Percentiles rank a stretch among this genome's conserved stretches.
phyloP scores from a whole-genome alignment of 192 early-diverging fungal species.

The Podila horticola region DNA sequence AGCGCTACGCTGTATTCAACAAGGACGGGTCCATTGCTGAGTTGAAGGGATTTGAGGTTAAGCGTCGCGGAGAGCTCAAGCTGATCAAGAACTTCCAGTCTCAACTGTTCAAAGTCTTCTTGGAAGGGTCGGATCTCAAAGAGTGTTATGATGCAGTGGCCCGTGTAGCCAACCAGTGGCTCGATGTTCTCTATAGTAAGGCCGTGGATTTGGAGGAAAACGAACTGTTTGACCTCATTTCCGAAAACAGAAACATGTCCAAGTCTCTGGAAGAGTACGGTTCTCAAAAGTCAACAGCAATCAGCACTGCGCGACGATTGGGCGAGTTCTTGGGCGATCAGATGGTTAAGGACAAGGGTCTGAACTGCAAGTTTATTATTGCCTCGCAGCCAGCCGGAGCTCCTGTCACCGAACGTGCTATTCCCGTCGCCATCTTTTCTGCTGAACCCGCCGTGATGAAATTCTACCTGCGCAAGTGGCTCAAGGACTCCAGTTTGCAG shows the following conservation, averaged over 20 bases:
- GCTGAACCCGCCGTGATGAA: conserved; percentile 79
- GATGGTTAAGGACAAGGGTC: conserved; percentile 97
- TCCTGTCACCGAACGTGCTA: conserved; percentile 93
- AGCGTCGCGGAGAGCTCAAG: conserved; percentile 98
- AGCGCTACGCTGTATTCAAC: conserved; percentile 99
- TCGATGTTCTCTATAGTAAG: conserved; percentile 91
- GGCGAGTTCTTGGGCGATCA: conserved; percentile 98
- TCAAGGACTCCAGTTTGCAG: conserved; percentile 78
- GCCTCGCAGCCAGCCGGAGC: conserved; percentile 81
- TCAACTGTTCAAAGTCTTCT: conserved; percentile 92
- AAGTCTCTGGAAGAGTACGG: conserved; percentile 96
- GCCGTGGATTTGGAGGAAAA: conserved; percentile 83
- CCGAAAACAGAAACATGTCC: conserved; percentile 97
- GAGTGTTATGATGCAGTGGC: conserved; percentile 94
- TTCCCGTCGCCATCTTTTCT: conserved; percentile 95
- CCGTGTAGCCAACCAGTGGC: conserved; percentile 91
- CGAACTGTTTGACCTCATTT: conserved; percentile 96
- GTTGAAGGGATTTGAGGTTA: conserved; percentile 99
- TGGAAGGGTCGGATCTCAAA: conserved; percentile 84
- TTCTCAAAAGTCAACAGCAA: conserved; percentile 91
- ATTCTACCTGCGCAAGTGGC: conserved; percentile 93
- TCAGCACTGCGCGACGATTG: conserved; percentile 93
- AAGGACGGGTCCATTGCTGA: conserved; percentile 94
- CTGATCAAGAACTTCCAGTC: conserved; percentile 98
- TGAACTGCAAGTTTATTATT: conserved; percentile 97